A percentile compares a stretch with the other conserved stretches of the same genome.
These are phyloP conservation scores for Aspergillus quadricinctus DNA, from an alignment of 2,329 filamentous ascomycete genomes.

Conservation along the genomic window DNA sequence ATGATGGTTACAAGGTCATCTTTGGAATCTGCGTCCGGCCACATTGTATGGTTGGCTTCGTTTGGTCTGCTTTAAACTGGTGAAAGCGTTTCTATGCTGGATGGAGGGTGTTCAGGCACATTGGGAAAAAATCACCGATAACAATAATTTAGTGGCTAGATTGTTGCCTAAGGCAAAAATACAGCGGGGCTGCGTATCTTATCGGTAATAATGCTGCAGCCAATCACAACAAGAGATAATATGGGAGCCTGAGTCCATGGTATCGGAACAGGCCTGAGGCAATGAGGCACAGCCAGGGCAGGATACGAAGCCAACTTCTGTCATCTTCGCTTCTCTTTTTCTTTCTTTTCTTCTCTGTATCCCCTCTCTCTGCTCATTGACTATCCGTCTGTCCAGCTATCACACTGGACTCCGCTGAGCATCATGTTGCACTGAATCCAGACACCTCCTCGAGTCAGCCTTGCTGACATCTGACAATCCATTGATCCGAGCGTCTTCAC, in stretches of 20 bases:
- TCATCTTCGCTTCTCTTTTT: neutral
- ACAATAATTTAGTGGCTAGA: neutral
- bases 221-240: neutral
- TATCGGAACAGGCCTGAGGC: neutral
- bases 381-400: neutral
- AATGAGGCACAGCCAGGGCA: neutral
- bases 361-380: neutral
- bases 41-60: neutral
- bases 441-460: neutral
- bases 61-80: neutral
- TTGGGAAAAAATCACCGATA: neutral
- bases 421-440: neutral
- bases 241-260: neutral
- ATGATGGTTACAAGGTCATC: slow-evolving; percentile 29
- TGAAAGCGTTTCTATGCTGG: neutral
- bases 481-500: neutral
- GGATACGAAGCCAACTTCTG: neutral
- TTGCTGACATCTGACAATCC: neutral
- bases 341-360: neutral
- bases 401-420: neutral
- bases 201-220: neutral
- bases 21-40: slow-evolving; percentile 9
- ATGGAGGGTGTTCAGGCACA: neutral
- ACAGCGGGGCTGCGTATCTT: neutral
- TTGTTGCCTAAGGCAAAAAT: neutral